phyloP scores from a whole-genome alignment of 306 rosid genomes.

The Cyamopsis tetragonoloba region DNA sequence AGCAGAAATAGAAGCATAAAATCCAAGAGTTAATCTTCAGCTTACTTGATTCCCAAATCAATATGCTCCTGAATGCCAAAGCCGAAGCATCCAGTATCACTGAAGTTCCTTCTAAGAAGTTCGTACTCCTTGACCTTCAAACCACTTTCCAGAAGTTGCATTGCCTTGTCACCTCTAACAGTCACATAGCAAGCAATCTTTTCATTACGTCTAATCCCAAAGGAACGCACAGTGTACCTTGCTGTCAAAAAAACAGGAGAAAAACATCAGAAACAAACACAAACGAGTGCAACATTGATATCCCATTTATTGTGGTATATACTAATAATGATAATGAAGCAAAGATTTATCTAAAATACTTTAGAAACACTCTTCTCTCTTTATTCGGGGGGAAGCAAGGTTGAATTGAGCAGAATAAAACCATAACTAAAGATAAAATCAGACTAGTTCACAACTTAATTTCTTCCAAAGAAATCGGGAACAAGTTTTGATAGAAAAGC shows the following conservation, averaged over 20 bases:
- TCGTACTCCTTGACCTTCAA: slow-evolving; percentile 82
- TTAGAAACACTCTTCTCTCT: background rate
- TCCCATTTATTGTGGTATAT: background rate
- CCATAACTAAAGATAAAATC: background rate
- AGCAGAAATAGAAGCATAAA: background rate
- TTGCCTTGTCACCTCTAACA: slow-evolving; percentile 85
- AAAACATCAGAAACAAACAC: background rate
- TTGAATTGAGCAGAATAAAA: background rate
- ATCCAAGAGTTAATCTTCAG: background rate
- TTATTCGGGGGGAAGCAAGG: background rate
- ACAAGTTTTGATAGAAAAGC: background rate
- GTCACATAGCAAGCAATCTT: slow-evolving; percentile 92
- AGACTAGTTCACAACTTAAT: background rate
- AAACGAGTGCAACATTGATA: background rate
- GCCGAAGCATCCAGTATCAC: slow-evolving; percentile 93
- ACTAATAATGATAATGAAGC: background rate
- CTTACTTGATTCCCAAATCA: slow-evolving; percentile 84
- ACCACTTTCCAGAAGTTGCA: slow-evolving; percentile 86
- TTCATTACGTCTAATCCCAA: slow-evolving; percentile 79
- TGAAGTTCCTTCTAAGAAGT: slow-evolving; percentile 72
- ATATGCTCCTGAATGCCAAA: slow-evolving; percentile 91
- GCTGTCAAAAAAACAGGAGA: slow-evolving; percentile 34
- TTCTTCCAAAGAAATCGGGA: background rate
- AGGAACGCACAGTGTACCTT: slow-evolving; percentile 73
- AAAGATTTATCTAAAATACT: background rate